Conservation (phyloP, 805 yeast genomes). For the Wickerhamiella sergipiensis region DNA sequence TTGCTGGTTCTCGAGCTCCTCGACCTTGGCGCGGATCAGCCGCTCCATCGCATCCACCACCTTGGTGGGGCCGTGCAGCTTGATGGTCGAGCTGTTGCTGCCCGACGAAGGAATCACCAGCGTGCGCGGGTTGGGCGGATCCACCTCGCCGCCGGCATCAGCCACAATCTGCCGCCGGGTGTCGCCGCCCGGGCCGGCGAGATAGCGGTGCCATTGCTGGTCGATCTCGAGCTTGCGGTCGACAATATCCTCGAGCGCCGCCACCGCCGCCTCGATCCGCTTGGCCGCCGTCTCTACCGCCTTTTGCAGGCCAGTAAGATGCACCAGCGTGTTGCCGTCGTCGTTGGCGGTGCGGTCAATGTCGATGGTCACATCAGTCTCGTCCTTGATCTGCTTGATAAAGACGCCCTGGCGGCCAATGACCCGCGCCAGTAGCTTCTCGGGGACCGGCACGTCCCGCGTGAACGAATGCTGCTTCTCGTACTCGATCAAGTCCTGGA, state of each 20-base stretch:
- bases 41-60: conserved; percentile 42
- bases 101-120: conserved; percentile 60
- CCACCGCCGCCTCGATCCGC: conserved; percentile 47
- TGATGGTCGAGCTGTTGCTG: conserved; percentile 35
- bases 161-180: conserved; percentile 58
- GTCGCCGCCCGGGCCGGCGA: conserved; percentile 71
- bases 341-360: conserved; percentile 21
- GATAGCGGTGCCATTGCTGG: conserved; percentile 56
- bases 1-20: conserved; percentile 29
- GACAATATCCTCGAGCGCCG: conserved; percentile 48
- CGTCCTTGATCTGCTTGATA: conserved; percentile 66
- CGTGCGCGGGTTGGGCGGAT: conserved; percentile 33
- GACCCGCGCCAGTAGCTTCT: conserved; percentile 62
- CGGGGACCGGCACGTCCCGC: conserved; percentile 51
- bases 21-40: conserved; percentile 26
- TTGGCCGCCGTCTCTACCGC: conserved; percentile 61
- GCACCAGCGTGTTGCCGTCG: conserved; percentile 27
- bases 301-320: conserved; percentile 62
- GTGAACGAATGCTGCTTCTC: conserved; percentile 76
- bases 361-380: conserved; percentile 35
- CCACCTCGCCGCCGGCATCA: conserved; percentile 57
- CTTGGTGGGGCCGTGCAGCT: conserved; percentile 59
- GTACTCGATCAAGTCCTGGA: conserved; percentile 68
- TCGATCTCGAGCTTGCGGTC: conserved; percentile 50
- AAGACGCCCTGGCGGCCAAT: conserved; percentile 84